These are phyloP conservation scores for Barnettozyma hawaiiensis DNA, from an alignment of 1,139 yeast species.

Conservation along the genomic window DNA sequence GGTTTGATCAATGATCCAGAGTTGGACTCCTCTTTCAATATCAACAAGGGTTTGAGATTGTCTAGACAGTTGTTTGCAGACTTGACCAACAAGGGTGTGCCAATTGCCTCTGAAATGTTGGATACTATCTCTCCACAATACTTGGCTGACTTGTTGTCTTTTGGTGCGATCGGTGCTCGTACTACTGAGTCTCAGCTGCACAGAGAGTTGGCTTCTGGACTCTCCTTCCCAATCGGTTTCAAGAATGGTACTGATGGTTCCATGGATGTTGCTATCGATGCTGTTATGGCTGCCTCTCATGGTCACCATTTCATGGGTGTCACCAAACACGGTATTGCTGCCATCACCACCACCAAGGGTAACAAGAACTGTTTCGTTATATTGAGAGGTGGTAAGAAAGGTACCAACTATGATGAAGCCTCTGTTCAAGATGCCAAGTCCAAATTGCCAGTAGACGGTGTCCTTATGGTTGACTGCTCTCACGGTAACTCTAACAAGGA, in stretches of 20 bases:
- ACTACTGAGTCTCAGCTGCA: conserved; percentile 98
- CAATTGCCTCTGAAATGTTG: conserved; percentile 96
- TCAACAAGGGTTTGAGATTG: conserved; percentile 88
- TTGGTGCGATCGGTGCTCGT: conserved; percentile 98
- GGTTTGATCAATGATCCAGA: conserved; percentile 97
- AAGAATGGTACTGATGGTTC: conserved; percentile 98
- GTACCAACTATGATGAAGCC: conserved; percentile 84
- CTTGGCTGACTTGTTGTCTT: conserved; percentile 82
- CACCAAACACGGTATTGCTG: conserved; percentile 93
- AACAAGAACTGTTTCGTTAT: conserved; percentile 85
- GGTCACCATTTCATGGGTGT: conserved; percentile 97
- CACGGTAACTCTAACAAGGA: conserved; percentile 96
- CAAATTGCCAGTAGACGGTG: conserved; percentile 44
- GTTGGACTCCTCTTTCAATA: conserved; percentile 85
- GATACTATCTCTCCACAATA: conserved; percentile 98
- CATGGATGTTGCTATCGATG: conserved; percentile 88
- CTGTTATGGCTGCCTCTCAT: conserved; percentile 85
- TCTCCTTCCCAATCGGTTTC: conserved; percentile 97
- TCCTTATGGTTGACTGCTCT: conserved; percentile 92
- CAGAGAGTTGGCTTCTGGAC: conserved; percentile 94
- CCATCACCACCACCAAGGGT: conserved; percentile 93
- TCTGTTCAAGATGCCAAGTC: conserved; percentile 73
- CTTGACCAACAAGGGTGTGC: conserved; percentile 70
- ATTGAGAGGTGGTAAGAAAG: conserved; percentile 91
- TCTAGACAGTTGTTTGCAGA: conserved; percentile 83